Conservation (phyloP, 192 early-diverging fungal species). For the Coemansia sp. region DNA sequence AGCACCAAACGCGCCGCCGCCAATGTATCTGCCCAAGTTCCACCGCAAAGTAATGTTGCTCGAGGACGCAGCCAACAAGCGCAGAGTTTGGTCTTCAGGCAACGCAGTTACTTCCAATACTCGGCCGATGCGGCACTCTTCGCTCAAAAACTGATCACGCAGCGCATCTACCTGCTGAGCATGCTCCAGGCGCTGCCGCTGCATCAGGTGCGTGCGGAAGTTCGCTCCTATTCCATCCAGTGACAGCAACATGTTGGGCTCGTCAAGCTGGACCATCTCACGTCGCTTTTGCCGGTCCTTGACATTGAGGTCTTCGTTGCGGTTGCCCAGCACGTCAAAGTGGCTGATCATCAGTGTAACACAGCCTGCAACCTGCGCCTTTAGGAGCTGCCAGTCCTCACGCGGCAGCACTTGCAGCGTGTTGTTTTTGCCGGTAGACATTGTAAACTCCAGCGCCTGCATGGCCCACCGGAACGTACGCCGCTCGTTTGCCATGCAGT, state of each 20-base stretch:
- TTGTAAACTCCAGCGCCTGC: constrained; percentile 77
- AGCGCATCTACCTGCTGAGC: constrained; percentile 28
- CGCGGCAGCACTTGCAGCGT: constrained; percentile 68
- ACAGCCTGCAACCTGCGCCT: constrained; percentile 71
- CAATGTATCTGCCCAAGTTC: constrained; percentile 82
- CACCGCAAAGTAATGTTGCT: constrained; percentile 80
- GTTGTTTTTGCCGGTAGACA: constrained; percentile 70
- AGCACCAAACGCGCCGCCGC: constrained; percentile 83
- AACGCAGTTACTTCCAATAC: constrained; percentile 69
- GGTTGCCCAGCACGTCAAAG: constrained; percentile 74
- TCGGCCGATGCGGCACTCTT: constrained; percentile 58
- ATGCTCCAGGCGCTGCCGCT: constrained; percentile 33
- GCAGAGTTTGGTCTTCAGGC: constrained; percentile 76
- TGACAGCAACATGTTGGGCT: constrained; percentile 33
- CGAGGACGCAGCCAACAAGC: constrained; percentile 71
- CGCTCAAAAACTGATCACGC: constrained; percentile 28
- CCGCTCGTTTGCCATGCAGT: constrained; percentile 75
- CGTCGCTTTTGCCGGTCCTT: constrained; percentile 29
- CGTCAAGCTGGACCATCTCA: constrained; percentile 17
- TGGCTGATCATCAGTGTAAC: constrained; percentile 78
- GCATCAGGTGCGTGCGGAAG: constrained; percentile 38
- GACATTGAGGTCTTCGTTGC: constrained; percentile 32
- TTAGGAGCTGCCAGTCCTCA: constrained; percentile 68
- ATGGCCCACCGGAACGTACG: constrained; percentile 84
- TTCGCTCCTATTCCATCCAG: constrained; percentile 42